phyloP scores from a whole-genome alignment of 2,329 filamentous ascomycete genomes.

The Pseudocercospora crystallina region DNA sequence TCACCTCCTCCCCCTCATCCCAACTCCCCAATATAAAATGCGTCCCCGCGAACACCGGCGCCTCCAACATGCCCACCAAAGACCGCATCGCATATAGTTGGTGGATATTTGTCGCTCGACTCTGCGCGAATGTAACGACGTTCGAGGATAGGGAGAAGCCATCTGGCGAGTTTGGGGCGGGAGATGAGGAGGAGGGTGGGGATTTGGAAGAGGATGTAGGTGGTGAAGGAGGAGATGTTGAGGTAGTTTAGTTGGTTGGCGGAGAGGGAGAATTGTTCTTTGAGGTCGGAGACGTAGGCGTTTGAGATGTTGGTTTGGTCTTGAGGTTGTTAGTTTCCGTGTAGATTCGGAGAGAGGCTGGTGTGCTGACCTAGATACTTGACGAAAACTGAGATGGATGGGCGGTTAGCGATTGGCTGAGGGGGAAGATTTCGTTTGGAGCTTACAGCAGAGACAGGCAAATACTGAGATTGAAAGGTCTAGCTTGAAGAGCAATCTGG shows the following conservation, averaged over 20 bases:
- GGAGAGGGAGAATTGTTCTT: conserved; percentile 39
- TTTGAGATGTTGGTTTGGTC: conserved; percentile 42
- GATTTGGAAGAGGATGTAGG: conserved; percentile 42
- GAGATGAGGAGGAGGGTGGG: conserved; percentile 41
- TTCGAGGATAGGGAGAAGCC: conserved; percentile 39
- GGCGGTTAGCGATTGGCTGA: background rate
- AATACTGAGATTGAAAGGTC: conserved; percentile 18
- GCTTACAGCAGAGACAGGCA: conserved; percentile 8
- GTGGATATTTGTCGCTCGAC: conserved; percentile 38
- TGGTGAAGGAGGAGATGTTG: conserved; percentile 36
- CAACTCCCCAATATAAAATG: conserved; percentile 62
- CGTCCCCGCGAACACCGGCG: conserved; percentile 57
- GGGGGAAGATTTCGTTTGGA: conserved; percentile 14
- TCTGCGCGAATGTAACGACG: conserved; percentile 41
- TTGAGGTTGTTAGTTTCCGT: conserved; percentile 29
- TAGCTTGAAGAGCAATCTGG: conserved; percentile 20
- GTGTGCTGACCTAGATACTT: conserved; percentile 7
- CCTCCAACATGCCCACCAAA: conserved; percentile 54
- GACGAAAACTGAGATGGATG: conserved; percentile 1
- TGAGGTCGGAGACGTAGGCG: conserved; percentile 46
- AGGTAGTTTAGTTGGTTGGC: conserved; percentile 43
- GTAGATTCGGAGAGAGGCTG: too few species aligned
- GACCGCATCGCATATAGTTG: conserved; percentile 44
- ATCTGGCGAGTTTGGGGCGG: conserved; percentile 29
- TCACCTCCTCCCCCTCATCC: conserved; percentile 65